Evolutionary conservation across 1,284 basidiomycete genomes (phyloP).

Genomic region (Ustilago sp.): DNA sequence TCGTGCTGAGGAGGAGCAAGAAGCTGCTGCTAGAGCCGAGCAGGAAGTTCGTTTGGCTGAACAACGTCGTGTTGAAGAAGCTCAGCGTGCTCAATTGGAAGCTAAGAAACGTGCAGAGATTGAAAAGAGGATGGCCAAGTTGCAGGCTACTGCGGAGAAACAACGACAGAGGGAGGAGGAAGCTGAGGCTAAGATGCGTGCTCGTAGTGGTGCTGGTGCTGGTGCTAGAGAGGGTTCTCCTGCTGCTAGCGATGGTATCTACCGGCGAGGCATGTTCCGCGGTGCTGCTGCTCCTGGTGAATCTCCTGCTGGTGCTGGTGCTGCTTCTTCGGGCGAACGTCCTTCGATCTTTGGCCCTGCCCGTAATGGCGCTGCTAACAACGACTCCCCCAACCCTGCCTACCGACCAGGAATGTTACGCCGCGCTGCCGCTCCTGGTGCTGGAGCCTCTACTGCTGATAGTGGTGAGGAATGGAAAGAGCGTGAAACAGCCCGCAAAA

Average conservation of each 20-base stretch:
- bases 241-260: constrained; percentile 6
- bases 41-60: constrained; percentile 57
- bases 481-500: constrained; percentile 45
- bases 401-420: constrained; percentile 51
- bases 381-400: constrained; percentile 22
- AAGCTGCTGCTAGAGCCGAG: constrained; percentile 35
- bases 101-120: constrained; percentile 67
- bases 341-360: constrained; percentile 41
- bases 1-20: constrained; percentile 58
- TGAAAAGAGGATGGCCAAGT: constrained; percentile 64
- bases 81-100: constrained; percentile 64
- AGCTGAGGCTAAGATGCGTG: constrained; percentile 39
- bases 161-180: constrained; percentile 64
- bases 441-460: constrained; percentile 12
- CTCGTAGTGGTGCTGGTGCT: constrained; percentile 19
- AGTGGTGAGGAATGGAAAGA: constrained; percentile 40
- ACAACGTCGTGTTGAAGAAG: constrained; percentile 59
- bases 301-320: constrained; percentile 12
- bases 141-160: constrained; percentile 58
- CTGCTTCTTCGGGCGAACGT: constrained; percentile 26
- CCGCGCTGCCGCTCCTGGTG: constrained; percentile 23
- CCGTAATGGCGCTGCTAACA: constrained; percentile 22
- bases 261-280: constrained; percentile 24
- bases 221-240: constrained; percentile 24
- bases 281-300: constrained; percentile 12